Evolutionary conservation across 2,329 filamentous ascomycete species (phyloP).

Genomic region (Phoma herbarum): DNA sequence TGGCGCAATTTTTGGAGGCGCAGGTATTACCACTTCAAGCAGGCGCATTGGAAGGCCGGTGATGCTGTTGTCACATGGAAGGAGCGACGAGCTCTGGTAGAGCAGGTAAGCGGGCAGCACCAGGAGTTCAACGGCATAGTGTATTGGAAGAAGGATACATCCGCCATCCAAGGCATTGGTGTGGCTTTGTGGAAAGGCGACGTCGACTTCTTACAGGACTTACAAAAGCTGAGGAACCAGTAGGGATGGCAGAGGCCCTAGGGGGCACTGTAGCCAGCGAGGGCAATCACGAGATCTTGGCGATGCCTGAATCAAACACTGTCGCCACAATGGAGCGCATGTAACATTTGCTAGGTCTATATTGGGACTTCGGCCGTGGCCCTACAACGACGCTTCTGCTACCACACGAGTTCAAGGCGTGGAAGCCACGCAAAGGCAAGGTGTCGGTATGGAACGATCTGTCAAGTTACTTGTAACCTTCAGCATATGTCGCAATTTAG

Average conservation of each 20-base stretch:
- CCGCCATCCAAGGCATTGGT: background rate
- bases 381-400: background rate
- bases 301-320: background rate
- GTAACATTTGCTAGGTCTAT: background rate
- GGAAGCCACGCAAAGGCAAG: background rate
- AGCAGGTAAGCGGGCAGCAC: background rate
- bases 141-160: background rate
- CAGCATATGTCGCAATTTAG: background rate
- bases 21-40: background rate
- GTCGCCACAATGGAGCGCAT: background rate
- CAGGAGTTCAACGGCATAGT: background rate
- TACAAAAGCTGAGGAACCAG: background rate
- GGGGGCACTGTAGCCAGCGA: background rate
- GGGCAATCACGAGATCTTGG: background rate
- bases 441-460: background rate
- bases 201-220: background rate
- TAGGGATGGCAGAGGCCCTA: background rate
- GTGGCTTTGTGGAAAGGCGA: background rate
- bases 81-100: background rate
- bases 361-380: too few relatives aligned
- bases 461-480: background rate
- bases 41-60: background rate
- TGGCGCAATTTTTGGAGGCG: background rate
- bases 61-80: too few relatives aligned
- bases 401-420: background rate